Percentiles rank a stretch among this genome's conserved stretches.
Evolutionary conservation across 1,284 basidiomycete species (phyloP).

Genomic region (Earliella scabrosa): DNA sequence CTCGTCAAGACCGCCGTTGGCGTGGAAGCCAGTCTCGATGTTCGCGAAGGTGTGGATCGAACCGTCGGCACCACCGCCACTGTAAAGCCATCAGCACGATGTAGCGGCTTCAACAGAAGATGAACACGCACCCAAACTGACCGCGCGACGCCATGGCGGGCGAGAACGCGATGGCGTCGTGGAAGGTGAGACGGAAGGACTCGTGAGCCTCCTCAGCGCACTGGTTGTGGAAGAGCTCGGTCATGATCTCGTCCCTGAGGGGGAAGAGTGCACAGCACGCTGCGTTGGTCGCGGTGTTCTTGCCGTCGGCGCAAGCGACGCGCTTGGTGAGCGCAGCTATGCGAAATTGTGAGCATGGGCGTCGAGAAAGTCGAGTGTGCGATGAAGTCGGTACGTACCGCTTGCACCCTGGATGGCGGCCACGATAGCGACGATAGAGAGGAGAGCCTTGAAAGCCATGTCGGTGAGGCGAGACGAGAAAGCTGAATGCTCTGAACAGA

Average conservation of each 20-base stretch:
- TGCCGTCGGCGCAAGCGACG: conserved; percentile 21
- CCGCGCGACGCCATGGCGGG: conserved; percentile 1
- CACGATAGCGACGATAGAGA: conserved; percentile 1
- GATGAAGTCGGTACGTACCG: neutral
- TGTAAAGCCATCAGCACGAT: no score
- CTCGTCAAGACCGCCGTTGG: neutral
- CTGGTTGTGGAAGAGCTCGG: conserved; percentile 1
- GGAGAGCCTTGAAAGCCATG: conserved; percentile 7
- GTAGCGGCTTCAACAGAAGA: no score
- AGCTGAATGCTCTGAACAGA: neutral
- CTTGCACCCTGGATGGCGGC: neutral
- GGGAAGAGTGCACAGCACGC: conserved; percentile 40
- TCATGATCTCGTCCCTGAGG: conserved; percentile 9
- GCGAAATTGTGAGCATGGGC: no score
- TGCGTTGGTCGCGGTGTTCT: conserved; percentile 35
- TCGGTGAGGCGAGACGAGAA: neutral
- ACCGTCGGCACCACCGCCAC: conserved; percentile 3
- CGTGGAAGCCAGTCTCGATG: conserved; percentile 1
- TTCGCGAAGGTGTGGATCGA: neutral
- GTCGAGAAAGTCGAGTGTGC: no score
- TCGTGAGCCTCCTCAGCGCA: conserved; percentile 3
- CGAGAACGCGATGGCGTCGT: conserved; percentile 29
- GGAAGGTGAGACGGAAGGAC: conserved; percentile 4
- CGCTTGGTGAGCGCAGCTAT: conserved; percentile 20
- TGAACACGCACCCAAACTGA: conserved; percentile 6